These are phyloP conservation scores for Aspergillus fischeri DNA, from an alignment of 2,329 filamentous ascomycete genomes.

Conservation along the genomic window DNA sequence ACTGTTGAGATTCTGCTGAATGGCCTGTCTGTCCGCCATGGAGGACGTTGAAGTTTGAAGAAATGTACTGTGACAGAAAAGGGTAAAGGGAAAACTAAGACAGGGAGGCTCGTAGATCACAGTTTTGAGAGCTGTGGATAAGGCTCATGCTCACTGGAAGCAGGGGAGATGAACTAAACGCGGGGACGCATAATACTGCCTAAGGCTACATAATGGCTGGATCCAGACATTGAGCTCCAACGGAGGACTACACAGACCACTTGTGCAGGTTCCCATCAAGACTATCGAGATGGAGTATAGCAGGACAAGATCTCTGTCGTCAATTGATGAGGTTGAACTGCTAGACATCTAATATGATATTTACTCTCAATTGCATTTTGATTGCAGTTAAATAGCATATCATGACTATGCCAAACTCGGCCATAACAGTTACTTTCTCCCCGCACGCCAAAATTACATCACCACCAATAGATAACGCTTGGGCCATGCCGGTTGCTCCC, in stretches of 20 bases:
- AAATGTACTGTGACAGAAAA: slow-evolving; percentile 1
- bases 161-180: too few relatives aligned
- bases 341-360: neutral
- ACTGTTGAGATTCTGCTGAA: slow-evolving; percentile 50
- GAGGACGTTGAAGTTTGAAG: slow-evolving; percentile 13
- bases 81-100: neutral
- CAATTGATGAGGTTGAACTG: neutral
- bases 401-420: neutral
- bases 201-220: neutral
- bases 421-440: neutral
- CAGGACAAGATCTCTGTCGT: neutral
- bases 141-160: neutral
- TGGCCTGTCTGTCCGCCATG: slow-evolving; percentile 49
- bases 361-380: neutral
- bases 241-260: neutral
- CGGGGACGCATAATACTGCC: neutral
- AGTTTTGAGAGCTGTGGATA: neutral
- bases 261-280: neutral
- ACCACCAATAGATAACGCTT: slow-evolving; percentile 2
- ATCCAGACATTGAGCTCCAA: slow-evolving; percentile 3
- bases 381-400: neutral
- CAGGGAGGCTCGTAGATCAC: neutral
- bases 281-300: neutral
- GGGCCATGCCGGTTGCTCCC: slow-evolving; percentile 9
- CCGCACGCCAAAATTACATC: slow-evolving; percentile 10